phyloP scores from a whole-genome alignment of 768 basidiomycete genomes.

The Gelatoporia subvermispora region DNA sequence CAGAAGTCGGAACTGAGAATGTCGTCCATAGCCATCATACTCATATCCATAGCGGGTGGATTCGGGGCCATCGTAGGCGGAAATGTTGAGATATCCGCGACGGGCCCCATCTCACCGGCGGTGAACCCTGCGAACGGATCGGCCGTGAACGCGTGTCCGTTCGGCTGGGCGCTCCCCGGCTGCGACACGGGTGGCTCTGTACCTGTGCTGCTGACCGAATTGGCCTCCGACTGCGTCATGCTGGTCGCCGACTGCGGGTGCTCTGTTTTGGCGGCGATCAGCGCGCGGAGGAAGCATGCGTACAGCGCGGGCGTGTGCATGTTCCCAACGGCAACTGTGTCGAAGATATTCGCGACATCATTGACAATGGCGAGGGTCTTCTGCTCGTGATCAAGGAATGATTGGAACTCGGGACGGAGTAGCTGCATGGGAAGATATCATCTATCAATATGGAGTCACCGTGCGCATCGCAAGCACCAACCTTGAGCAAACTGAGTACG shows the following conservation, averaged over 20 bases:
- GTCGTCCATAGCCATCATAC: slow-evolving; percentile 73
- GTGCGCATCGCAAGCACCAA: slow-evolving; percentile 30
- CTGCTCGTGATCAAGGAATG: slow-evolving; percentile 69
- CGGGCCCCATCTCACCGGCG: slow-evolving; percentile 83
- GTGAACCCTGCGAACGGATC: slow-evolving; percentile 53
- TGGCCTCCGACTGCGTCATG: slow-evolving; percentile 4
- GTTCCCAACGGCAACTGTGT: slow-evolving; percentile 69
- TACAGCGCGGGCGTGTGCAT: slow-evolving; percentile 90
- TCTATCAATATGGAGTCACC: neutral
- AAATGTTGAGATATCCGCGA: slow-evolving; percentile 77
- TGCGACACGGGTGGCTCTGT: slow-evolving; percentile 9
- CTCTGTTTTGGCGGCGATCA: slow-evolving; percentile 52
- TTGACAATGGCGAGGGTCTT: slow-evolving; percentile 65
- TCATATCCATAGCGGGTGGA: slow-evolving; percentile 34
- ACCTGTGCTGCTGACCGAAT: neutral
- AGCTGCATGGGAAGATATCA: slow-evolving; percentile 41
- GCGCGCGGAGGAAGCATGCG: slow-evolving; percentile 73
- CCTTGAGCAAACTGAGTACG: slow-evolving; percentile 88
- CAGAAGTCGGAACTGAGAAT: slow-evolving; percentile 78
- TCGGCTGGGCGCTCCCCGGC: slow-evolving; percentile 1
- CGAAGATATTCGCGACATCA: slow-evolving; percentile 79
- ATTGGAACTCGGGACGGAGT: slow-evolving; percentile 77
- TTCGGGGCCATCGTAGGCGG: slow-evolving; percentile 78
- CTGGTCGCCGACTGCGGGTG: slow-evolving; percentile 9
- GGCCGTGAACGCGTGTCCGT: slow-evolving; percentile 1